Evolutionary conservation across 495 filamentous ascomycete genomes (phyloP).

Genomic region (Pseudoneurospora amorphoporcata): DNA sequence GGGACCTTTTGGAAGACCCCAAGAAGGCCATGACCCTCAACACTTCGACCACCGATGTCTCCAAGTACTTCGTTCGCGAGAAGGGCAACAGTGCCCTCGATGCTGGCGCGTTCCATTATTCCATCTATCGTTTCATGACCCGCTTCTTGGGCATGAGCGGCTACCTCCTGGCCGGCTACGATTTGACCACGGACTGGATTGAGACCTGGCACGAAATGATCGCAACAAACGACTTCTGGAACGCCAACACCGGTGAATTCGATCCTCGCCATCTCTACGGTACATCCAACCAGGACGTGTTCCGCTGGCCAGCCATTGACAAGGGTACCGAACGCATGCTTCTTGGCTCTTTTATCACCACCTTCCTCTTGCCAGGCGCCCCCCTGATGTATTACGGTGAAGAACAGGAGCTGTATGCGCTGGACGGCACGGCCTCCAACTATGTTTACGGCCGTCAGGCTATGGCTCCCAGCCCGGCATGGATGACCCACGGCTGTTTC

Average conservation of each 20-base stretch:
- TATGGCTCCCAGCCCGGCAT: slow-evolving; percentile 56
- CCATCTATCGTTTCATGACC: slow-evolving; percentile 57
- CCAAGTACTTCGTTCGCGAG: slow-evolving; percentile 48
- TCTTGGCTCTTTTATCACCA: slow-evolving; percentile 54
- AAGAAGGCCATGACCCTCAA: slow-evolving; percentile 33
- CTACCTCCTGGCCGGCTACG: slow-evolving; percentile 48
- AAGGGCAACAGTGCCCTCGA: slow-evolving; percentile 49
- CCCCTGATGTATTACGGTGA: slow-evolving; percentile 60
- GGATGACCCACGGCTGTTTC: slow-evolving; percentile 64
- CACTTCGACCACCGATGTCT: slow-evolving; percentile 30
- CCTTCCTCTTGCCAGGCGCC: slow-evolving; percentile 55
- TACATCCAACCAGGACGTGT: slow-evolving; percentile 63
- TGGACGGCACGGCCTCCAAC: slow-evolving; percentile 58
- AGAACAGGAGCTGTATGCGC: slow-evolving; percentile 57
- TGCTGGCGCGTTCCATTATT: slow-evolving; percentile 60
- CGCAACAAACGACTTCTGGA: slow-evolving; percentile 53
- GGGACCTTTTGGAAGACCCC: background rate
- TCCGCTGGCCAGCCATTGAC: slow-evolving; percentile 61
- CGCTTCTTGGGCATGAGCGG: slow-evolving; percentile 59
- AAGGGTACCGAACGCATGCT: slow-evolving; percentile 52
- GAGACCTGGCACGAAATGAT: slow-evolving; percentile 52
- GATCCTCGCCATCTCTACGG: slow-evolving; percentile 66
- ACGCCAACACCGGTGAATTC: slow-evolving; percentile 54
- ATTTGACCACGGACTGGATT: slow-evolving; percentile 52
- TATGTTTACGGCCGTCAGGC: slow-evolving; percentile 63